Conservation (phyloP, 257 asterid genomes). For the Primulina huaijiensis region DNA sequence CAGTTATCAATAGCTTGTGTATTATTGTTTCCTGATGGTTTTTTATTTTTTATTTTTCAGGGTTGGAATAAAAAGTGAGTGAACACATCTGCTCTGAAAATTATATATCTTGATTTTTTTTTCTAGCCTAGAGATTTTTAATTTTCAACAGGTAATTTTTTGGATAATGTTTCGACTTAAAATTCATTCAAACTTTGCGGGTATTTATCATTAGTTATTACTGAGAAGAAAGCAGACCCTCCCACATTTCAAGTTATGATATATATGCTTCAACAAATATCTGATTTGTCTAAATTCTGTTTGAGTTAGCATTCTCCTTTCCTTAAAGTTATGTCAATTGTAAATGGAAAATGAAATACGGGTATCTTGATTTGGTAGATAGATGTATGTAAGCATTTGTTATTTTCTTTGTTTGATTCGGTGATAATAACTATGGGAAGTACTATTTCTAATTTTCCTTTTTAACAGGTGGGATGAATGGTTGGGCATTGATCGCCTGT, state of each 20-base stretch:
- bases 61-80: constrained; percentile 85
- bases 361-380: not conserved
- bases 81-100: constrained; percentile 23
- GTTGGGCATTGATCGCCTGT: constrained; percentile 48
- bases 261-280: constrained; percentile 13
- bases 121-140: constrained; percentile 2
- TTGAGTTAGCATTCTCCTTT: not conserved
- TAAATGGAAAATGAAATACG: not conserved
- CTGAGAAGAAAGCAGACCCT: not conserved
- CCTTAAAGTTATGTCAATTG: no score
- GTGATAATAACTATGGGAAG: constrained; percentile 6
- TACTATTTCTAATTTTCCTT: constrained; percentile 20
- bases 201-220: not conserved
- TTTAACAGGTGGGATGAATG: constrained; percentile 85
- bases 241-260: not conserved
- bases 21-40: not conserved
- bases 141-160: constrained; percentile 11
- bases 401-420: not conserved
- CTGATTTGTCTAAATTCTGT: not conserved
- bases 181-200: not conserved
- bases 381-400: no score
- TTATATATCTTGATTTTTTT: constrained; percentile 14
- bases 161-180: constrained; percentile 10
- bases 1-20: constrained; percentile 3
- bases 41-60: constrained; percentile 40